A percentile compares a stretch with the other conserved stretches of the same genome.
phyloP scores from a whole-genome alignment of 352 stramenopile species.

The Elongisporangium anandrum region DNA sequence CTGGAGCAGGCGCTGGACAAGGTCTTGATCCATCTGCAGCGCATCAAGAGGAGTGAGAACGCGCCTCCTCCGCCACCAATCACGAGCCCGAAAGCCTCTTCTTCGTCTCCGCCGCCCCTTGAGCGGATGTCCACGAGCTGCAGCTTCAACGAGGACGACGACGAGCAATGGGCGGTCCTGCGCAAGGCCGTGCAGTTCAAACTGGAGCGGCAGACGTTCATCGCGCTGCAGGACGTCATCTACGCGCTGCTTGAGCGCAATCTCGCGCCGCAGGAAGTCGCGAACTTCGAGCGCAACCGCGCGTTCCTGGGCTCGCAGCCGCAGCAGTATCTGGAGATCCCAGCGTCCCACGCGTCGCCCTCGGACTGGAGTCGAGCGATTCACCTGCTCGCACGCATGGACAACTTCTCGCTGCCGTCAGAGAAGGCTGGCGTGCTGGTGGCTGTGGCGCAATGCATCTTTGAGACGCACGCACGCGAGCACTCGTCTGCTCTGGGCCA shows the following conservation, averaged over 20 bases:
- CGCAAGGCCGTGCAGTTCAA: conserved; percentile 52
- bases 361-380: conserved; percentile 53
- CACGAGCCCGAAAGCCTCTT: conserved; percentile 5
- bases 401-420: conserved; percentile 67
- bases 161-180: conserved; percentile 50
- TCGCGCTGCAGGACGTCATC: conserved; percentile 63
- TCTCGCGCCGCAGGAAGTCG: conserved; percentile 27
- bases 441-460: conserved; percentile 68
- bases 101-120: not conserved
- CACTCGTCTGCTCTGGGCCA: conserved; percentile 16
- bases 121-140: not conserved
- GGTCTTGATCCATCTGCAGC: conserved; percentile 39
- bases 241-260: conserved; percentile 50
- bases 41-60: not conserved
- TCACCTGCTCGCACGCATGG: conserved; percentile 48
- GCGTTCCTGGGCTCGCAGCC: conserved; percentile 31
- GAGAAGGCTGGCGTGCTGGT: conserved; percentile 65
- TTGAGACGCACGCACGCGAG: conserved; percentile 51
- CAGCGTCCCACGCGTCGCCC: conserved; percentile 34
- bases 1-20: conserved; percentile 52
- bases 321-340: conserved; percentile 65
- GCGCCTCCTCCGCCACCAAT: conserved; percentile 6
- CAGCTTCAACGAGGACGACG: conserved; percentile 15
- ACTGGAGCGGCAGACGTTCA: conserved; percentile 59
- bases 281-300: conserved; percentile 50